Evolutionary conservation across 371 early-diverging fungal species (phyloP).

Genomic region (Blastocladiella emersonii): DNA sequence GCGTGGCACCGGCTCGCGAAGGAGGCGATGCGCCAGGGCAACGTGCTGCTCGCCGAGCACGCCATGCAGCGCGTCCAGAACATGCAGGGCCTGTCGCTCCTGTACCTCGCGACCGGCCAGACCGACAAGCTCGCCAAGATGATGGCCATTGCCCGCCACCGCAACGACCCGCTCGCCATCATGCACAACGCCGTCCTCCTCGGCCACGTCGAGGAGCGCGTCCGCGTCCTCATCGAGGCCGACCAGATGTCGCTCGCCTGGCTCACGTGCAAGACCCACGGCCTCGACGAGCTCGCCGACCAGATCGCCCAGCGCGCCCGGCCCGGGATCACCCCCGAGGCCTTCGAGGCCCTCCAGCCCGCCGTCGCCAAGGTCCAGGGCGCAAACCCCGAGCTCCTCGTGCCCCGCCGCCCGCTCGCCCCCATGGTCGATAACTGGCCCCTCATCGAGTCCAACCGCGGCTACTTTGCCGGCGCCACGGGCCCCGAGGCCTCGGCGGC

Average conservation of each 20-base stretch:
- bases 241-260: conserved; percentile 83
- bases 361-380: conserved; percentile 46
- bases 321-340: conserved; percentile 47
- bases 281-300: conserved; percentile 66
- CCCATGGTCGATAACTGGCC: conserved; percentile 56
- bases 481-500: conserved; percentile 11
- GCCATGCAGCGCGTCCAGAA: conserved; percentile 79
- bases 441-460: conserved; percentile 36
- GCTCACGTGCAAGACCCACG: conserved; percentile 74
- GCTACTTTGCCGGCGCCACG: background rate
- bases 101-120: conserved; percentile 82
- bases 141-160: conserved; percentile 74
- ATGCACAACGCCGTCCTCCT: conserved; percentile 79
- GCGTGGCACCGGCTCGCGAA: conserved; percentile 72
- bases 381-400: conserved; percentile 24
- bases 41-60: conserved; percentile 66
- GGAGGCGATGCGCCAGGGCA: conserved; percentile 81
- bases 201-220: conserved; percentile 75
- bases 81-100: conserved; percentile 80
- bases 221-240: conserved; percentile 60
- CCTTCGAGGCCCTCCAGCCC: conserved; percentile 32
- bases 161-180: conserved; percentile 65
- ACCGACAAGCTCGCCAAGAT: conserved; percentile 74
- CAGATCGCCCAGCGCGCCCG: conserved; percentile 43
- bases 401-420: conserved; percentile 16